Evolutionary conservation across 768 basidiomycete species (phyloP).

Genomic region (Mrakia hoshinonis): DNA sequence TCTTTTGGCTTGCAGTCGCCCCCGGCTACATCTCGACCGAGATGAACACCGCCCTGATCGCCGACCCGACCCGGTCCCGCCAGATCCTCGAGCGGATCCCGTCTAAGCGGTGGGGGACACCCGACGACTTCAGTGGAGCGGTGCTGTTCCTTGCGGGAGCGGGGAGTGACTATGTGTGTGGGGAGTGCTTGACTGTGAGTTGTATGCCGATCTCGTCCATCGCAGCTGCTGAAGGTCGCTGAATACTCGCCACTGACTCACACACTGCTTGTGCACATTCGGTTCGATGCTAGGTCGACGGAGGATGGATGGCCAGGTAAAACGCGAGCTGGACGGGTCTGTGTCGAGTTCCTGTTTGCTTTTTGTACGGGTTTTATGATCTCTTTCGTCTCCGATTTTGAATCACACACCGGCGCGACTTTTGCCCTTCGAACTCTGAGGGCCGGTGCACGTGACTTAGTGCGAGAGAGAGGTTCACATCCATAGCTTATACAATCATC

Average conservation of each 20-base stretch:
- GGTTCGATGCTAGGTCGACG: slow-evolving; percentile 46
- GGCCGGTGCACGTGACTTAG: too few relatives aligned
- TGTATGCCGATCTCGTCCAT: too few relatives aligned
- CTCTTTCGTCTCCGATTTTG: too few relatives aligned
- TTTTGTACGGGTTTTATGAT: too few relatives aligned
- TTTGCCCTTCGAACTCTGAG: too few relatives aligned
- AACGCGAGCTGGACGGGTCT: neutral
- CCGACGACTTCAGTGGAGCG: slow-evolving; percentile 65
- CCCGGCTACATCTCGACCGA: slow-evolving; percentile 50
- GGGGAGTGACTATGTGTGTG: slow-evolving; percentile 64
- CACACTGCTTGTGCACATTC: neutral
- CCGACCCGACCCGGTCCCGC: slow-evolving; percentile 56
- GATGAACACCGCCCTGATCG: slow-evolving; percentile 60
- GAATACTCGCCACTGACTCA: neutral
- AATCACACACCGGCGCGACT: too few relatives aligned
- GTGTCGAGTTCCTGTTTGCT: too few relatives aligned
- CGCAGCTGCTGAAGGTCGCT: neutral
- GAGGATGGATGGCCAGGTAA: slow-evolving; percentile 48
- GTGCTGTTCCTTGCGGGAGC: slow-evolving; percentile 60
- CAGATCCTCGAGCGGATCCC: slow-evolving; percentile 71
- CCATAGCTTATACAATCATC: too few relatives aligned
- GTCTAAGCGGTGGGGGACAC: slow-evolving; percentile 61
- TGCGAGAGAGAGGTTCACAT: too few relatives aligned
- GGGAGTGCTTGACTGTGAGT: slow-evolving; percentile 54
- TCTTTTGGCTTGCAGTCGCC: neutral